These are phyloP conservation scores for Teratosphaeria gauchensis DNA, from an alignment of 2,329 filamentous ascomycete genomes.

Conservation along the genomic window DNA sequence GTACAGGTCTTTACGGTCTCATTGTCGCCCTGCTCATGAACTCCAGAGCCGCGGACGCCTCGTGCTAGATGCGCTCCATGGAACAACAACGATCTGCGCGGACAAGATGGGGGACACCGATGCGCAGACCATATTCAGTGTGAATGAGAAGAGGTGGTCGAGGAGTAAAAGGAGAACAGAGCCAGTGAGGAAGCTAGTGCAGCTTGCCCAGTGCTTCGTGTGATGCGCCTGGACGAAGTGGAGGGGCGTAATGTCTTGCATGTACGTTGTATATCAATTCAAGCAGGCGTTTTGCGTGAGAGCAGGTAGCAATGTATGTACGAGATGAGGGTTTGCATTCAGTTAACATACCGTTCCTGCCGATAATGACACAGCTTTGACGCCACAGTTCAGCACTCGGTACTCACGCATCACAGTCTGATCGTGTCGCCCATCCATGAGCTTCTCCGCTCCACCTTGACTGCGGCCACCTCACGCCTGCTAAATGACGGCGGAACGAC, in stretches of 20 bases:
- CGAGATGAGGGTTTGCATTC: not conserved
- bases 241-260: not conserved
- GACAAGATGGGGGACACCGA: constrained; percentile 14
- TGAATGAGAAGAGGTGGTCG: not conserved
- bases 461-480: too few species aligned
- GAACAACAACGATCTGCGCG: constrained; percentile 35
- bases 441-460: too few species aligned
- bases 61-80: constrained; percentile 49
- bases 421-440: too few species aligned
- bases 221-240: not conserved
- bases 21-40: constrained; percentile 99
- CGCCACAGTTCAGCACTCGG: not conserved
- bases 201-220: not conserved
- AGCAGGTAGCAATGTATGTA: not conserved
- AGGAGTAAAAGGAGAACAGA: not conserved
- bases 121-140: not conserved
- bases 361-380: not conserved
- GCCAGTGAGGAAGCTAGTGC: not conserved
- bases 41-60: constrained; percentile 61
- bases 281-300: not conserved
- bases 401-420: too few species aligned
- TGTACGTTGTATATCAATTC: not conserved
- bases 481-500: too few species aligned
- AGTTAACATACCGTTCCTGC: not conserved
- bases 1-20: constrained; percentile 86